phyloP scores from a whole-genome alignment of 23 red algal genomes.

The Gracilaria gracilis region DNA sequence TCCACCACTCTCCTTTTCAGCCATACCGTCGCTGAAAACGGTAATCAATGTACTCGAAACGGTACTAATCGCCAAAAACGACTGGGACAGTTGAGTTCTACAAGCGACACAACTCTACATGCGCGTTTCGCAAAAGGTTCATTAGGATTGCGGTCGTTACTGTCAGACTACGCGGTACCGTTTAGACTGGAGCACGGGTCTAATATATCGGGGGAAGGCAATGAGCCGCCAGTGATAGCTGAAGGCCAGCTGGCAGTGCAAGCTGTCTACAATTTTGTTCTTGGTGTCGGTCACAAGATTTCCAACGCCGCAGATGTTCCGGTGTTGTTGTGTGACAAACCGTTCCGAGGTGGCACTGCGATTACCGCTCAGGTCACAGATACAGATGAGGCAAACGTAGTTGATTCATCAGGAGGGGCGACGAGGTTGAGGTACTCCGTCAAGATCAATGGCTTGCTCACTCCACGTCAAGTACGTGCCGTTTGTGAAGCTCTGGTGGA shows the following conservation, averaged over 20 bases:
- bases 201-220: background rate
- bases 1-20: constrained; percentile 57
- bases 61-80: background rate
- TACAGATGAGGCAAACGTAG: constrained; percentile 13
- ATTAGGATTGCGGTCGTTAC: constrained; percentile 38
- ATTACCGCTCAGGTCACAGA: constrained; percentile 32
- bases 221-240: constrained; percentile 43
- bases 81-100: background rate
- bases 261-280: constrained; percentile 68
- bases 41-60: background rate
- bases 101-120: background rate
- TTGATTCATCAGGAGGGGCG: background rate
- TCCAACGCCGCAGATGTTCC: constrained; percentile 69
- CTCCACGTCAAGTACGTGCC: constrained; percentile 45
- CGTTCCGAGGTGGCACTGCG: constrained; percentile 53
- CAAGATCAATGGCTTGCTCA: constrained; percentile 58
- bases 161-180: constrained; percentile 54
- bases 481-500: constrained; percentile 55
- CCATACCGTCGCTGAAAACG: constrained; percentile 1
- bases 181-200: constrained; percentile 14
- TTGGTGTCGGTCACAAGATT: constrained; percentile 43
- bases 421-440: constrained; percentile 28
- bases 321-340: constrained; percentile 47
- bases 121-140: constrained; percentile 48
- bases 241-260: constrained; percentile 47